Base-by-base conservation (phyloP, 257 asterid species). In the Petunia secreta region DNA sequence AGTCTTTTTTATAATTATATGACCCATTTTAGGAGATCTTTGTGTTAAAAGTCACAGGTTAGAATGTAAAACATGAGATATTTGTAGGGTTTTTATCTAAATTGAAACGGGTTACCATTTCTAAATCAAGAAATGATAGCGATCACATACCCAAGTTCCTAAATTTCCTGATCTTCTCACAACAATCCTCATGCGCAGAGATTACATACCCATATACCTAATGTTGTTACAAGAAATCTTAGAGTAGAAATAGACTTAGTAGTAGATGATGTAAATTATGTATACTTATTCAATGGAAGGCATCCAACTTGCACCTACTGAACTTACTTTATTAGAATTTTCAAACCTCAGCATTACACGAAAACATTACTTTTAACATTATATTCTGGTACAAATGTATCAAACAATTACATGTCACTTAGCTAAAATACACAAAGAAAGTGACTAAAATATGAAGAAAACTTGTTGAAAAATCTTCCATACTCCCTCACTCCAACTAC, bases 271-370 rank as follows among this genome's bases (percentile, higher is more conserved):
- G 76, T 52, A 38, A 1, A 37, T 80, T 48, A 68, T 59, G 36
- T 36, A 58, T 59, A 75, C 52, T 41, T 55, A 48, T 37, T 34
- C 84, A 59, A 80, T 66, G 83, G 83, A 80, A 88, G 84, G 83
- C 92, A 90, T 87, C 83, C 94, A 90, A 93, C 97, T 87, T 79
- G 92, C 82, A 93, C 96, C 98, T 87, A 93, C 86, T 84, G 85
- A 82, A 84, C 85, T 83, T 59, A 69, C 86, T 77, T 73, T 63
- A 14, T 40, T 44, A 73, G 1, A 63, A 82, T 79, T 85, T 64
- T 83, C 88, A 86, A 80, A 81, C 84, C 85, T 83, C 87, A 74
- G 65, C 25, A 52, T 85, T 63, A 80, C 92, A 91, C 91, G 94
- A 91, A 90, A 91, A 82, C 66, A 75, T 77, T 25, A 5, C 38